A percentile compares a stretch with the other conserved stretches of the same genome.
Evolutionary conservation across 1,139 yeast species (phyloP).

Genomic region (Debaryomyces sp.): DNA sequence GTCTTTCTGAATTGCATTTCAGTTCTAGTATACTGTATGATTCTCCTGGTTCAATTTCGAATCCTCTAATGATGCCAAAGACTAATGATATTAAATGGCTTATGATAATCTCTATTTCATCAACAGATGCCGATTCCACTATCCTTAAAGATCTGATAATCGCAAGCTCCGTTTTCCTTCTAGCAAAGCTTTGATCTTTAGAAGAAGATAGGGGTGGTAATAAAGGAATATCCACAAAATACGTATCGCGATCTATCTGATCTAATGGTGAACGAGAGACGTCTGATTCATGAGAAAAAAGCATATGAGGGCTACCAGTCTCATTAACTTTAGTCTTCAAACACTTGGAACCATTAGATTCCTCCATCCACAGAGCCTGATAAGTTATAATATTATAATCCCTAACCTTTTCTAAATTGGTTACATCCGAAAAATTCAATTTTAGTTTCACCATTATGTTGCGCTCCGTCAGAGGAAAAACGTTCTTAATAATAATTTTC

Average conservation of each 20-base stretch:
- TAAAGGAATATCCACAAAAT: conserved; percentile 24
- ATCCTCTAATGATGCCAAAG: conserved; percentile 9
- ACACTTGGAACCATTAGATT: not conserved
- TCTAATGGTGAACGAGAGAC: conserved; percentile 1
- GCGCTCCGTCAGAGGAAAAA: conserved; percentile 18
- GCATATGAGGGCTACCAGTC: not conserved
- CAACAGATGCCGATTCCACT: conserved; percentile 2
- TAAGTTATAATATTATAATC: conserved; percentile 15
- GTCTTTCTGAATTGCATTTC: conserved; percentile 8
- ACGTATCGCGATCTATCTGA: conserved; percentile 6
- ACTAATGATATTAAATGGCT: conserved; percentile 14
- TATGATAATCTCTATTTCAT: conserved; percentile 9
- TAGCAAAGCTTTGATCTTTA: conserved; percentile 32
- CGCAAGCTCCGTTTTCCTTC: conserved; percentile 35
- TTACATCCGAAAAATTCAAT: conserved; percentile 9
- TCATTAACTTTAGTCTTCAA: not conserved
- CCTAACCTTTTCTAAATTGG: not conserved
- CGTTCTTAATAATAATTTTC: conserved; percentile 17
- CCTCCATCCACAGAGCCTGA: conserved; percentile 16
- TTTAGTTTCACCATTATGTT: conserved; percentile 20
- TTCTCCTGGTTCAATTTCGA: not conserved
- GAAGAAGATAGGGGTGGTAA: conserved; percentile 31
- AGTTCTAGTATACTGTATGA: conserved; percentile 11
- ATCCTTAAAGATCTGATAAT: conserved; percentile 23
- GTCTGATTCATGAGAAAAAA: conserved; percentile 1